Conservation (phyloP, 1,139 yeast species). For the Suhomyces maxii region DNA sequence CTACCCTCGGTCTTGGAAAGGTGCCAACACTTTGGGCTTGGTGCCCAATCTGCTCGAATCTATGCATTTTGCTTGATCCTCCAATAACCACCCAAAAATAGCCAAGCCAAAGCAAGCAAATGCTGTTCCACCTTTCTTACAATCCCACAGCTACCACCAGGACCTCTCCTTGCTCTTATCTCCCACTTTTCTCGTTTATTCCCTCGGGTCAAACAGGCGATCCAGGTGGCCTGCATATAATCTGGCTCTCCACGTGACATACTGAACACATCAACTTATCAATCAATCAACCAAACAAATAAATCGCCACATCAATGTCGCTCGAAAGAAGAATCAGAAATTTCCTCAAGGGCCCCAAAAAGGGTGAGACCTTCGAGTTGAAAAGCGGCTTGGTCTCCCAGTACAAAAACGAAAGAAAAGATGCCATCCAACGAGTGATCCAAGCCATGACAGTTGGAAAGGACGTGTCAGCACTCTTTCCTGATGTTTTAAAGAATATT, state of each 20-base stretch:
- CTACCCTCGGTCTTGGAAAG: no score
- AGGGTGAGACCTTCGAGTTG: constrained; percentile 85
- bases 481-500: constrained; percentile 93
- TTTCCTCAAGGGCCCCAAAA: constrained; percentile 47
- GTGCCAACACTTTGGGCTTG: no score
- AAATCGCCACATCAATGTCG: constrained; percentile 26
- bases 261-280: constrained; percentile 5
- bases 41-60: no score
- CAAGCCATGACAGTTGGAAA: constrained; percentile 99
- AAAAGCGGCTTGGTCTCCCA: constrained; percentile 90
- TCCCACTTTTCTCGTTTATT: neutral
- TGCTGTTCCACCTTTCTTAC: no score
- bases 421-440: constrained; percentile 94
- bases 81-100: no score
- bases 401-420: constrained; percentile 90
- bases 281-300: neutral
- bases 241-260: constrained; percentile 1
- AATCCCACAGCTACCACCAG: no score
- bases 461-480: constrained; percentile 91
- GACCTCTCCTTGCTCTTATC: no score
- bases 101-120: no score
- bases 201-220: neutral
- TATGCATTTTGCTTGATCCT: no score
- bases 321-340: constrained; percentile 46
- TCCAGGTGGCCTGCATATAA: neutral